Conservation (phyloP, 495 filamentous ascomycete species). For the Penicillium taxi region DNA sequence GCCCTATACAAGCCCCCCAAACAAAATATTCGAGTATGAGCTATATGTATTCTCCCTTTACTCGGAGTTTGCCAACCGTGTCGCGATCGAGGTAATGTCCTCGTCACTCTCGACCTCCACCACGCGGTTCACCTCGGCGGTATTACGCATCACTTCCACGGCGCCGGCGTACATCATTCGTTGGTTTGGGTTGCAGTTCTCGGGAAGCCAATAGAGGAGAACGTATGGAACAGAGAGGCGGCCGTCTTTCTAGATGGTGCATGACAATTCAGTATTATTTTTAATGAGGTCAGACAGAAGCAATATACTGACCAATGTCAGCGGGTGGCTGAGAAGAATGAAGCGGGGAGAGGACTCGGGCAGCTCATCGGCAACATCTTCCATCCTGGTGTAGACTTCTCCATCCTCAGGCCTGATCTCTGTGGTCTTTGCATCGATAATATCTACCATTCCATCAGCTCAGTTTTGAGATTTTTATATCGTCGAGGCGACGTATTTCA, state of each 20-base stretch:
- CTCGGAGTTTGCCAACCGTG: slow-evolving; percentile 49
- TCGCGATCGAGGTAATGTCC: slow-evolving; percentile 66
- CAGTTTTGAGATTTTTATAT: not conserved
- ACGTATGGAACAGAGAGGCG: slow-evolving; percentile 74
- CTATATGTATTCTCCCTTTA: slow-evolving; percentile 16
- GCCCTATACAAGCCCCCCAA: too few species aligned
- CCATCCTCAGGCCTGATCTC: slow-evolving; percentile 77
- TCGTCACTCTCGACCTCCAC: slow-evolving; percentile 71
- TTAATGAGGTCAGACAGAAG: not conserved
- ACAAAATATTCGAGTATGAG: too few species aligned
- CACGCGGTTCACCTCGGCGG: slow-evolving; percentile 72
- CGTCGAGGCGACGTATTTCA: not conserved
- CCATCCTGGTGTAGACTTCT: slow-evolving; percentile 68
- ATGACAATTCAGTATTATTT: slow-evolving; percentile 1
- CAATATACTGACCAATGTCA: slow-evolving; percentile 60
- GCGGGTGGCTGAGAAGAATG: slow-evolving; percentile 79
- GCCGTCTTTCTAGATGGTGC: slow-evolving; percentile 44
- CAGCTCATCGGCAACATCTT: slow-evolving; percentile 75
- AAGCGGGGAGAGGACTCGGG: slow-evolving; percentile 89
- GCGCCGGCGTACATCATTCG: slow-evolving; percentile 94
- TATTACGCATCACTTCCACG: slow-evolving; percentile 89
- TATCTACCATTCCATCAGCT: slow-evolving; percentile 19
- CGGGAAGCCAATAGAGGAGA: slow-evolving; percentile 85
- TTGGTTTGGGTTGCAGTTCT: slow-evolving; percentile 72
- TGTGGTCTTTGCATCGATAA: slow-evolving; percentile 75